Evolutionary conservation across 192 early-diverging fungal genomes (phyloP).

Genomic region (Dissophora ornata): DNA sequence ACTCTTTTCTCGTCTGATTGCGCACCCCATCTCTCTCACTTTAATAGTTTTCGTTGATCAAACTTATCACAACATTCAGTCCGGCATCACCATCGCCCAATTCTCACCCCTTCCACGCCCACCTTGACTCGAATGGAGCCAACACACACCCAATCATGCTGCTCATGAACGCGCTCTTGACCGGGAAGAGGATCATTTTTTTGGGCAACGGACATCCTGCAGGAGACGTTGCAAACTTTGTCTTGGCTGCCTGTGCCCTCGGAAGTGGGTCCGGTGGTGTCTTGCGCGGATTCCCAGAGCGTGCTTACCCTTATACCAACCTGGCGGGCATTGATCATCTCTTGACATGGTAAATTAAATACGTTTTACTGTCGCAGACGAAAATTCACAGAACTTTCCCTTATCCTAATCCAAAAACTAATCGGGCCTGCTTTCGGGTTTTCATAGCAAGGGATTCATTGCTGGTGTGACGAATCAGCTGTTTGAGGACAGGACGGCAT

Average conservation of each 20-base stretch:
- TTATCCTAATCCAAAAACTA: too few species aligned
- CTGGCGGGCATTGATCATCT: conserved; percentile 88
- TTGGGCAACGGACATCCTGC: conserved; percentile 90
- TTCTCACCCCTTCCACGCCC: conserved; percentile 79
- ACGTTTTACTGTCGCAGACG: not conserved
- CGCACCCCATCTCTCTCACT: too few species aligned
- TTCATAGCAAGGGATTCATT: conserved; percentile 84
- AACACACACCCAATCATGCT: conserved; percentile 89
- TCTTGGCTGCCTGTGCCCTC: conserved; percentile 88
- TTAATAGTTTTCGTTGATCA: conserved; percentile 90
- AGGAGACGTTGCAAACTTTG: conserved; percentile 93
- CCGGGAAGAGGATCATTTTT: conserved; percentile 94
- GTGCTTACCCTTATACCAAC: conserved; percentile 93
- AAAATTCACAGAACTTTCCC: too few species aligned
- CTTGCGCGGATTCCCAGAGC: conserved; percentile 84
- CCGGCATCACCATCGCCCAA: conserved; percentile 58
- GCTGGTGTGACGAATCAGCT: conserved; percentile 97
- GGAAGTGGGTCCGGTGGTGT: conserved; percentile 92
- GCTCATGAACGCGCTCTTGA: conserved; percentile 89
- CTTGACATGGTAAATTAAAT: conserved; percentile 72
- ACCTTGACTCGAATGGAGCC: conserved; percentile 86
- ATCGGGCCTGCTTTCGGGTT: too few species aligned
- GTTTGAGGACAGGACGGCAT: conserved; percentile 90
- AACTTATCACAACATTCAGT: conserved; percentile 82
- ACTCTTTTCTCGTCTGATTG: too few species aligned